These are phyloP conservation scores for Podospora pseudoanserina DNA, from an alignment of 495 filamentous ascomycete genomes.

Conservation along the genomic window DNA sequence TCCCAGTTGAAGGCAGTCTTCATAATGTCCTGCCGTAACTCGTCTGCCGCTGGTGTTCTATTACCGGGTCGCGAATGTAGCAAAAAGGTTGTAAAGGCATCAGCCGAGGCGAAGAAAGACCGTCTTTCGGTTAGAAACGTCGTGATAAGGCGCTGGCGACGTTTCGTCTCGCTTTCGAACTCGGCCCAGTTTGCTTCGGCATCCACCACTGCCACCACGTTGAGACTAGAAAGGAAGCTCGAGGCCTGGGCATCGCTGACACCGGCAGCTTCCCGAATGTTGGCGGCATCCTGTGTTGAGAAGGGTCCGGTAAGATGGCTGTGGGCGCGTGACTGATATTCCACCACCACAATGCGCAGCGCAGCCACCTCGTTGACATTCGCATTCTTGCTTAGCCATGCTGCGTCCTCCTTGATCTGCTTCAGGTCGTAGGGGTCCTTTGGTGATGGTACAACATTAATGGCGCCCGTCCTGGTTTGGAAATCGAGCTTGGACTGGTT, in stretches of 20 bases:
- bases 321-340: slow-evolving; percentile 73
- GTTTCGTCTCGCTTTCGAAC: slow-evolving; percentile 55
- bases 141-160: slow-evolving; percentile 60
- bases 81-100: slow-evolving; percentile 42
- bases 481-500: slow-evolving; percentile 64
- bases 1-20: slow-evolving; percentile 26
- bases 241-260: slow-evolving; percentile 51
- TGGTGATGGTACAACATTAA: slow-evolving; percentile 70
- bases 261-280: slow-evolving; percentile 63
- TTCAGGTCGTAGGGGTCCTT: slow-evolving; percentile 69
- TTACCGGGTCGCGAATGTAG: slow-evolving; percentile 31
- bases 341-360: slow-evolving; percentile 72
- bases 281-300: slow-evolving; percentile 64
- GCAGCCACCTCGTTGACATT: slow-evolving; percentile 79
- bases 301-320: slow-evolving; percentile 61
- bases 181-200: slow-evolving; percentile 47
- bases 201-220: slow-evolving; percentile 39
- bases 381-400: slow-evolving; percentile 76
- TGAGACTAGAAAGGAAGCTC: slow-evolving; percentile 44
- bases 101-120: slow-evolving; percentile 50
- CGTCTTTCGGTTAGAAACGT: slow-evolving; percentile 68
- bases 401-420: slow-evolving; percentile 77
- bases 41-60: slow-evolving; percentile 27
- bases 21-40: slow-evolving; percentile 24
- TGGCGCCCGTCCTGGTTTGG: slow-evolving; percentile 85